Percentiles rank a stretch among this genome's conserved stretches.
Conservation (phyloP, 2,329 filamentous ascomycete genomes). For the Alternaria gaisen region DNA sequence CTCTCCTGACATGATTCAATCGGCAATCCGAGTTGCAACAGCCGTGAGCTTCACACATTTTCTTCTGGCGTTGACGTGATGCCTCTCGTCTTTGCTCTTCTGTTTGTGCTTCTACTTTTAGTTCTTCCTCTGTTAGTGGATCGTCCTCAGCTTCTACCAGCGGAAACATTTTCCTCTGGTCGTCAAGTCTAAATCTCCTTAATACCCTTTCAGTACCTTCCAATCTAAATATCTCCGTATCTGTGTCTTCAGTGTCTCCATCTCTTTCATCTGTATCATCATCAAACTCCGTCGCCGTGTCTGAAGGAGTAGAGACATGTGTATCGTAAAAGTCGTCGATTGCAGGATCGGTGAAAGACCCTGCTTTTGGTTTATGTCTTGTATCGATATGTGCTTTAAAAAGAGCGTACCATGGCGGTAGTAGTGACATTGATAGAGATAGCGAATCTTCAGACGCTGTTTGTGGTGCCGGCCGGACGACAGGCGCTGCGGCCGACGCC, state of each 20-base stretch:
- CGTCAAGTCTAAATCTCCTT: background rate
- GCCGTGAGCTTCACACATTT: background rate
- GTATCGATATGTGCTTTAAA: fast-evolving
- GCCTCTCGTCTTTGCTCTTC: background rate
- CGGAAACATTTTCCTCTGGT: background rate
- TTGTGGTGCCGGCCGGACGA: background rate
- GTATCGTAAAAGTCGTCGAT: background rate
- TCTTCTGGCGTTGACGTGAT: background rate
- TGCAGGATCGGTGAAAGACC: background rate
- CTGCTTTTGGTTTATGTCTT: background rate
- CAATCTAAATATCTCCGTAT: background rate
- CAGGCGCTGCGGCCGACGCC: background rate
- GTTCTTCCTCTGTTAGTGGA: background rate
- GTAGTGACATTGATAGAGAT: background rate
- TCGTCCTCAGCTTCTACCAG: background rate
- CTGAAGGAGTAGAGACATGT: background rate
- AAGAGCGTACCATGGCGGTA: background rate
- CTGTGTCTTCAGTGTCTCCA: background rate
- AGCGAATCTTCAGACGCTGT: background rate
- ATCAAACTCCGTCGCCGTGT: background rate
- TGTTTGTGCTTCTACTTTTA: background rate
- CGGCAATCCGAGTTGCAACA: background rate
- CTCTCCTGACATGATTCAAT: background rate
- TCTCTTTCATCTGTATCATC: background rate
- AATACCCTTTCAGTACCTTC: background rate